Conservation (phyloP, 306 rosid genomes). For the Parietaria judaica region DNA sequence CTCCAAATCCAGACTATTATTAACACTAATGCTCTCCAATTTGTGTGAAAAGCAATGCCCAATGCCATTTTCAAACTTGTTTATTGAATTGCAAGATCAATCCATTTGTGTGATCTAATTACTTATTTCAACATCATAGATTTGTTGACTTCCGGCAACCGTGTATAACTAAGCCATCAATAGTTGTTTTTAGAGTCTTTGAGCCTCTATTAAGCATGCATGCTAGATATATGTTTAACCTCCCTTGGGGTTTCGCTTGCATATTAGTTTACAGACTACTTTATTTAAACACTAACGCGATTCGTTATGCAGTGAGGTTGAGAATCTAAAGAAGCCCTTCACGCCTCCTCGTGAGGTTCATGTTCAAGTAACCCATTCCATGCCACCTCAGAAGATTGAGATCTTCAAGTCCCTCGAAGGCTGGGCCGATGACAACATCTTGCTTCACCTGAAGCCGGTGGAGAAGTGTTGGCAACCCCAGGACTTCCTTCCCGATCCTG, state of each 20-base stretch:
- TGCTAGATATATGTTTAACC: neutral
- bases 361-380: constrained; percentile 77
- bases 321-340: constrained; percentile 60
- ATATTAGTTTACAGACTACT: neutral
- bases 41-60: no score
- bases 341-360: constrained; percentile 78
- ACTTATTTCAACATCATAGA: no score
- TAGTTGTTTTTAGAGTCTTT: neutral
- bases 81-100: neutral
- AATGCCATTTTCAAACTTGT: no score
- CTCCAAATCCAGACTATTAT: no score
- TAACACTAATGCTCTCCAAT: neutral
- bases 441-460: constrained; percentile 69
- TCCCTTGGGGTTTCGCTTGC: no score
- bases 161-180: no score
- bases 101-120: no score
- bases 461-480: constrained; percentile 96
- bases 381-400: constrained; percentile 85
- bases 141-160: no score
- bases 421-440: constrained; percentile 77
- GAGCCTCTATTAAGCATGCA: neutral
- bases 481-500: constrained; percentile 77
- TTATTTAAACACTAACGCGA: neutral
- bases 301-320: constrained; percentile 49
- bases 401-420: constrained; percentile 72